Evolutionary conservation across 2,329 filamentous ascomycete species (phyloP), one percentile per base, ranked within the genome.

Genomic region (Trichoderma asperellum): DNA sequence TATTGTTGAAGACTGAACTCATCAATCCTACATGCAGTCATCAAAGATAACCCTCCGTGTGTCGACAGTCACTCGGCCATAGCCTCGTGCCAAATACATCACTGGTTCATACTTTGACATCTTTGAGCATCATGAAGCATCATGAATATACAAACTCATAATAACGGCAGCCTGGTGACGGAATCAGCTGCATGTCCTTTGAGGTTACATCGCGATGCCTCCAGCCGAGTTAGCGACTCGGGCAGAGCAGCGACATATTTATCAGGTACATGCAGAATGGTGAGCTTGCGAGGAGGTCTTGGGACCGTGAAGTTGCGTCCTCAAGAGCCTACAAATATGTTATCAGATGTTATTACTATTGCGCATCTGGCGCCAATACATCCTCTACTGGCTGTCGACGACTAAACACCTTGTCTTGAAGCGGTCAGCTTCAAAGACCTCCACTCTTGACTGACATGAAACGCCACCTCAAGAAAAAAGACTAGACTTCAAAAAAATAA

Each of bases 181-280:
- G 24, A 56, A 56, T 64, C 61, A 64, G 61, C 61, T 56, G 61
- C 18, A 24, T 43, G 35, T 27, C 56, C 52, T 21, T 32, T 40
- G 34, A 43, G 10, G 61, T 64, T 64, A 64, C 61, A 64, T 64
- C 61, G 61, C 52, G 49, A 64, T 56, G 18, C 49, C 24, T 12
- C 16, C 16, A 18, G 5, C 14, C 34, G 4, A 43, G 24, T 24
- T 24, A 24, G 40, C 27, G 27, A 18, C 11, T 10, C 27, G 49
- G 40, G 11, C 21, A 56, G 18, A 40, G 34, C 14, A 29, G 32
- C 49, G 49, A 37, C 27, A 29, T 18, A n/a, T n/a, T 12, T 12
- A 16, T 37, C 32, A 14, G 34, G 29, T 34, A 52, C 16, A 29
- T 14, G 27, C 3, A 55, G 21, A 35, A 14, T 43, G 37, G 40